Base-by-base conservation (phyloP, 305 asterid species). In the Fraxinus dipetala region DNA sequence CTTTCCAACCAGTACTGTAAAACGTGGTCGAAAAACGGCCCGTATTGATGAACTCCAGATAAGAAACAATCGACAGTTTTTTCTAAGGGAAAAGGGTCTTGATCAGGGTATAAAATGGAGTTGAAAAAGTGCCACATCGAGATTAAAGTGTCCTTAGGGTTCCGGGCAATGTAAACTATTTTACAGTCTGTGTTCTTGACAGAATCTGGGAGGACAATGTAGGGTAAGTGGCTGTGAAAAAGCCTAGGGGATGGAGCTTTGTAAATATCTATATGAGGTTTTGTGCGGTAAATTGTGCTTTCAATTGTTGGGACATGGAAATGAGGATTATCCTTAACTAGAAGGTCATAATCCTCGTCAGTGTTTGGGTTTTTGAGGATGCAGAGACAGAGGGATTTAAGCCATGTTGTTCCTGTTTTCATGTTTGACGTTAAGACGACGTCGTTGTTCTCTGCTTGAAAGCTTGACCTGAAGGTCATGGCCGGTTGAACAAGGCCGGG, bases 351-450 rank as follows among this genome's bases (percentile, higher is more conserved):
- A 4, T 77, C 67, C 3, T 78, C 79, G 0, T 6, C 32, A 30
- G 30, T 14, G n/a, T 22, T 35, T 28, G 3, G 30, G 73, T 65
- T 65, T 65, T 78, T 78, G 18, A 82, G 77, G 83, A 83, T 91
- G 89, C 86, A 87, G 1, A 88, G 82, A 67, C 85, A 82, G 2
- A 91, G 91, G 14, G 95, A 59, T 86, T 81, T 90, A 85, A 91
- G 93, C 92, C 93, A 91, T 6, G 92, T 89, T 6, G 92, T 90
- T 84, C 95, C 95, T 43, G 95, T 89, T 83, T 91, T 90, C 31
- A 87, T 88, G 77, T 86, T 76, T 45, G 93, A 90, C 13, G 92
- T 92, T 28, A 91, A 82, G 78, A 91, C 20, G 18, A 91, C 75
- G 77, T 90, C 91, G 14, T 88, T 87, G 32, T 67, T 13, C 22